These are phyloP conservation scores for Colletotrichum cuscutae DNA, from an alignment of 2,329 filamentous ascomycete genomes.

Conservation along the genomic window DNA sequence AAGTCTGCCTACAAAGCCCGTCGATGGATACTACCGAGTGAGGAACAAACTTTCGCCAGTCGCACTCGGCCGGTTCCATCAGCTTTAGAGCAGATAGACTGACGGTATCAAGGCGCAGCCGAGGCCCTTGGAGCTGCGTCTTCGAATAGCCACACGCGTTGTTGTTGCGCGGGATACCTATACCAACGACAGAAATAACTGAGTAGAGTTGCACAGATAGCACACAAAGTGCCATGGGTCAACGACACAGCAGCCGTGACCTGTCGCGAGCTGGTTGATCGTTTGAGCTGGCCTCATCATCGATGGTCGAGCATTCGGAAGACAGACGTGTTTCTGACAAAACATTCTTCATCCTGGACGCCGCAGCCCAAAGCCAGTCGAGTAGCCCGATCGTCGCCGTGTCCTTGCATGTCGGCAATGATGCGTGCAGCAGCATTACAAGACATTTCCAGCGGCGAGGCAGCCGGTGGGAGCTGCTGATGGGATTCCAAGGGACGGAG, in stretches of 20 bases:
- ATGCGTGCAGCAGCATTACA: slow-evolving; percentile 48
- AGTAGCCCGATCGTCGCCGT: slow-evolving; percentile 41
- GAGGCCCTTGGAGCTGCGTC: no score
- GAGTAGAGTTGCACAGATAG: not conserved
- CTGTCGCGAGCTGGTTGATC: not conserved
- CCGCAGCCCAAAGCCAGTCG: slow-evolving; percentile 45
- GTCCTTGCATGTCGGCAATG: slow-evolving; percentile 52
- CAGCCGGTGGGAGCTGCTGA: slow-evolving; percentile 20
- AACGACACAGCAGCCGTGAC: not conserved
- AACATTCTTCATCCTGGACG: slow-evolving; percentile 40
- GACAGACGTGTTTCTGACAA: slow-evolving; percentile 48
- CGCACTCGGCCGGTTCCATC: not conserved
- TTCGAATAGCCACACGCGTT: not conserved
- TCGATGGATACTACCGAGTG: not conserved
- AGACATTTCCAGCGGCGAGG: slow-evolving; percentile 47
- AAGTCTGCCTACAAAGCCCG: not conserved
- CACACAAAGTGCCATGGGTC: not conserved
- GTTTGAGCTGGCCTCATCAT: slow-evolving; percentile 1
- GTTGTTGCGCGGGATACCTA: not conserved
- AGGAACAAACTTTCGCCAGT: not conserved
- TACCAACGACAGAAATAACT: no score
- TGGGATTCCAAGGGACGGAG: slow-evolving; percentile 36
- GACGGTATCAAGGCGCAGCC: not conserved
- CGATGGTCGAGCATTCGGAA: slow-evolving; percentile 46
- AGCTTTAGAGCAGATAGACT: not conserved